Conservation (phyloP, 163 green algal genomes). For the Coccomyxa subellipsoidea region DNA sequence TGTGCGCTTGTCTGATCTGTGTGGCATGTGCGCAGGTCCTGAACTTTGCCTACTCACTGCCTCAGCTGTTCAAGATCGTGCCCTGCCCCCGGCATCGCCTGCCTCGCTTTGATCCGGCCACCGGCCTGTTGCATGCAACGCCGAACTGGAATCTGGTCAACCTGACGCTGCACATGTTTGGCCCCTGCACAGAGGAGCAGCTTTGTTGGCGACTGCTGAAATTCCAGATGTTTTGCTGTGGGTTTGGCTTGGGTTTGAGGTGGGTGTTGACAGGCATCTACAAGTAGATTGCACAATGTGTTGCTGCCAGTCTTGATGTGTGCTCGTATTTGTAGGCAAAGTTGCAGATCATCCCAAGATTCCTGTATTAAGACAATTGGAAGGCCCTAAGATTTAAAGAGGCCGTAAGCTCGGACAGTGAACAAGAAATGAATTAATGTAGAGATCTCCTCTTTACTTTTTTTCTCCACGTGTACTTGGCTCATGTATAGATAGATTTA, state of each 20-base stretch:
- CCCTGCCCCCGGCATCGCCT: slow-evolving; percentile 91
- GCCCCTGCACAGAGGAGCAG: slow-evolving; percentile 67
- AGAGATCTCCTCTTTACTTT: too few species aligned
- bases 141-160: slow-evolving; percentile 95
- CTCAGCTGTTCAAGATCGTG: slow-evolving; percentile 96
- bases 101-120: slow-evolving; percentile 77
- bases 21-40: slow-evolving; percentile 70
- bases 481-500: too few species aligned
- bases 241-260: slow-evolving; percentile 53
- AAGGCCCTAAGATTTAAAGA: too few species aligned
- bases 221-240: slow-evolving; percentile 75
- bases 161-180: slow-evolving; percentile 73
- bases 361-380: too few species aligned
- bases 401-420: too few species aligned
- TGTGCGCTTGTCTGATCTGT: background rate
- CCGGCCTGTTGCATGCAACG: slow-evolving; percentile 68
- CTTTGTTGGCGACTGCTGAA: slow-evolving; percentile 76
- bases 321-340: too few species aligned
- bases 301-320: background rate
- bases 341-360: too few species aligned
- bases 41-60: slow-evolving; percentile 98
- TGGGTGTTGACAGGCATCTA: slow-evolving; percentile 58
- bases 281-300: too few species aligned
- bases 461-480: too few species aligned
- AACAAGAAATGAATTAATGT: too few species aligned